These are phyloP conservation scores for Gamsiella multidivaricata DNA, from an alignment of 192 early-diverging fungal species.

Conservation along the genomic window DNA sequence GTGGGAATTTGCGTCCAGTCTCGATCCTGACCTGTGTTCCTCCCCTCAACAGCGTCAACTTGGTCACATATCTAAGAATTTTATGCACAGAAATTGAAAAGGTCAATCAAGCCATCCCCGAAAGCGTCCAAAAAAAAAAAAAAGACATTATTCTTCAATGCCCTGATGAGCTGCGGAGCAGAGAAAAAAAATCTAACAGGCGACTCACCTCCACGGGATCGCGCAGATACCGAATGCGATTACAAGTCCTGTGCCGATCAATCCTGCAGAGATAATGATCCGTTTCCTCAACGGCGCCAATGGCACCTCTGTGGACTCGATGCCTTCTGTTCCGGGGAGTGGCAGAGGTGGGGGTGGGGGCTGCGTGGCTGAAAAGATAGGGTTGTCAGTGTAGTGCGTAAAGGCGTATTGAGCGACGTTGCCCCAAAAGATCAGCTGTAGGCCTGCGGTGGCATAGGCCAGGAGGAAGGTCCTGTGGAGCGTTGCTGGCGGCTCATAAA, in stretches of 20 bases:
- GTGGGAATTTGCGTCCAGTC: conserved; percentile 47
- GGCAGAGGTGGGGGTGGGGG: conserved; percentile 30
- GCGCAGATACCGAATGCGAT: conserved; percentile 54
- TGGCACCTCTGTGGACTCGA: conserved; percentile 32
- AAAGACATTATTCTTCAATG: neutral
- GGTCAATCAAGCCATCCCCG: no score
- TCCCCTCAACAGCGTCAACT: conserved; percentile 35
- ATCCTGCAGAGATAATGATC: conserved; percentile 43
- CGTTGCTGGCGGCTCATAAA: conserved; percentile 40
- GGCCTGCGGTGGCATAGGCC: conserved; percentile 46
- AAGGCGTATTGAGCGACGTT: conserved; percentile 50
- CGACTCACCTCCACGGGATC: conserved; percentile 48
- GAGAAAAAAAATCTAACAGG: neutral
- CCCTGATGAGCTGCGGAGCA: neutral
- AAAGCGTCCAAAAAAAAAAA: neutral
- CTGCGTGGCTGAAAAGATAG: conserved; percentile 30
- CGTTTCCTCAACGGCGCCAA: conserved; percentile 39
- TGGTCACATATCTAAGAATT: conserved; percentile 41
- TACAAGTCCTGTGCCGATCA: conserved; percentile 45
- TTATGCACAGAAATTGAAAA: neutral
- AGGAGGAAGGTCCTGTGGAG: conserved; percentile 46
- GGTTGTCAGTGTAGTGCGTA: conserved; percentile 51
- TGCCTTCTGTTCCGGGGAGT: conserved; percentile 39
- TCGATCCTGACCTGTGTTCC: conserved; percentile 49
- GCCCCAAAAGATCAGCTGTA: conserved; percentile 49